phyloP scores from a whole-genome alignment of 768 basidiomycete genomes.

The Collybia mongolica region DNA sequence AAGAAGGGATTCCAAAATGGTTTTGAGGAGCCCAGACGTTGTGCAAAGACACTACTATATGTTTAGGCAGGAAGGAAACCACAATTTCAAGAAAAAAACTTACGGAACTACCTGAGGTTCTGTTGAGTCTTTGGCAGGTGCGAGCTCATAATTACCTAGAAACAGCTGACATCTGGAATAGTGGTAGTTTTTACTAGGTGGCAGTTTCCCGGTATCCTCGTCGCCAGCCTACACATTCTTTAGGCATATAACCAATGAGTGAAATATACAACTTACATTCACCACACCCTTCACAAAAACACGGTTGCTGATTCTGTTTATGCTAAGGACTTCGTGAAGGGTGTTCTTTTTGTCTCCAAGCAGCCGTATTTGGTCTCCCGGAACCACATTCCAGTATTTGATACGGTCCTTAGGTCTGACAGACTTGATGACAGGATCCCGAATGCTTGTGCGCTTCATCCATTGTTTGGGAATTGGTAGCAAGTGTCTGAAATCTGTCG shows the following conservation, averaged over 20 bases:
- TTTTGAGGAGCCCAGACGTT: slow-evolving; percentile 59
- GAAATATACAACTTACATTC: slow-evolving; percentile 24
- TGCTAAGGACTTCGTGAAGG: slow-evolving; percentile 68
- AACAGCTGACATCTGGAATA: slow-evolving; percentile 83
- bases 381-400: slow-evolving; percentile 85
- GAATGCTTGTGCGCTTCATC: slow-evolving; percentile 40
- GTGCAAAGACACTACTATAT: slow-evolving; percentile 68
- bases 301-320: slow-evolving; percentile 72
- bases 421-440: slow-evolving; percentile 50
- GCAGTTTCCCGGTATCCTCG: slow-evolving; percentile 26
- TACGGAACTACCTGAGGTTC: slow-evolving; percentile 46
- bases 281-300: slow-evolving; percentile 51
- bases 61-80: neutral
- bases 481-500: slow-evolving; percentile 67
- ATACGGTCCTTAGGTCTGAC: slow-evolving; percentile 68
- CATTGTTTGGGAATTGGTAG: slow-evolving; percentile 58
- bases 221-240: slow-evolving; percentile 14
- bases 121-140: slow-evolving; percentile 35
- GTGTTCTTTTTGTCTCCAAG: slow-evolving; percentile 60
- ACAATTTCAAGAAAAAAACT: slow-evolving; percentile 19
- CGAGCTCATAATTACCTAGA: slow-evolving; percentile 64
- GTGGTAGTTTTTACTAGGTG: slow-evolving; percentile 53
- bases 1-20: slow-evolving; percentile 57
- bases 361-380: slow-evolving; percentile 76
- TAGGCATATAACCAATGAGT: slow-evolving; percentile 1